These are phyloP conservation scores for Bacidia gigantensis DNA, from an alignment of 495 filamentous ascomycete species.

Conservation along the genomic window DNA sequence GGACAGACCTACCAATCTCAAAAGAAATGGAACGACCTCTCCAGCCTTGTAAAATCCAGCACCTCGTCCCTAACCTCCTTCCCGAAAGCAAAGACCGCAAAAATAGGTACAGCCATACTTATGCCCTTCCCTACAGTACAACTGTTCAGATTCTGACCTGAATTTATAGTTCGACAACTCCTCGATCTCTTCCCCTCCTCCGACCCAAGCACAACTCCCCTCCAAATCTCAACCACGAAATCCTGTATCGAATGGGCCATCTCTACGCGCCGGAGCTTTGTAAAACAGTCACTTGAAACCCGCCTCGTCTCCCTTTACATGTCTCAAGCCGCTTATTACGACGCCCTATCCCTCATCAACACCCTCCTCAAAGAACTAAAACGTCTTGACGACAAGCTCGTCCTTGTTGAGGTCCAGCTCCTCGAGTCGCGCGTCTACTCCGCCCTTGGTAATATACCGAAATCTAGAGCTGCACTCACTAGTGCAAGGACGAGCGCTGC, in stretches of 20 bases:
- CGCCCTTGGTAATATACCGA: conserved; percentile 89
- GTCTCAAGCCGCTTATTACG: conserved; percentile 91
- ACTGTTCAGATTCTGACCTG: conserved; percentile 5
- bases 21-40: conserved; percentile 76
- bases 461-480: conserved; percentile 89
- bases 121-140: background rate
- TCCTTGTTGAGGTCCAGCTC: conserved; percentile 96
- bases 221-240: conserved; percentile 84
- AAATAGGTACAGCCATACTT: conserved; percentile 58
- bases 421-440: conserved; percentile 95
- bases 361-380: conserved; percentile 88
- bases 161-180: conserved; percentile 70
- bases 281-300: conserved; percentile 95
- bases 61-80: conserved; percentile 85
- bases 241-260: conserved; percentile 99
- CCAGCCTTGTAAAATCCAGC: conserved; percentile 80
- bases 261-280: conserved; percentile 80
- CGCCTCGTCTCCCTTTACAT: conserved; percentile 88
- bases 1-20: conserved; percentile 87
- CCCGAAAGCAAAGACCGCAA: conserved; percentile 97
- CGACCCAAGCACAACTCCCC: conserved; percentile 85
- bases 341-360: conserved; percentile 93
- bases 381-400: conserved; percentile 94
- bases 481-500: conserved; percentile 88
- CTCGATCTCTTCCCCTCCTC: conserved; percentile 83